phyloP scores from a whole-genome alignment of 2,329 filamentous ascomycete species.

The Penicillium sp. region DNA sequence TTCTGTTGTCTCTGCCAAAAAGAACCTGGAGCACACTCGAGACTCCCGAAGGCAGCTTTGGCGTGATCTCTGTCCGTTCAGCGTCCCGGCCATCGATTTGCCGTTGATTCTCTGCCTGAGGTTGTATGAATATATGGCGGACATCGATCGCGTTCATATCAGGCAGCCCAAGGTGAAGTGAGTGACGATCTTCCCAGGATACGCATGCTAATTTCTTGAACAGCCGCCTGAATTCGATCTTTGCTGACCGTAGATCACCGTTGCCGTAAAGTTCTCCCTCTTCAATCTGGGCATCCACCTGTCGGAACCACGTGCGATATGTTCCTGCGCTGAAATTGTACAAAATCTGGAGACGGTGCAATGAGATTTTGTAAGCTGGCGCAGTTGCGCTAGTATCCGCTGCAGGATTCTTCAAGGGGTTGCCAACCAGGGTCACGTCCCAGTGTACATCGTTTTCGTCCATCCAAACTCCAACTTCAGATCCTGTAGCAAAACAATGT shows the following conservation, averaged over 20 bases:
- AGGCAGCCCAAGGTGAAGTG: neutral
- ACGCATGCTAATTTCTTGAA: constrained; percentile 3
- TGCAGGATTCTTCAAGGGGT: neutral
- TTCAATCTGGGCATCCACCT: neutral
- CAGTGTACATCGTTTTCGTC: constrained; percentile 11
- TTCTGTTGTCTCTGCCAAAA: neutral
- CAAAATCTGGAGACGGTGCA: constrained; percentile 13
- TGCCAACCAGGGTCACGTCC: constrained; percentile 16
- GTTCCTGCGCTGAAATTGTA: neutral
- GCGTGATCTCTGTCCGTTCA: neutral
- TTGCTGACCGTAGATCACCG: constrained; percentile 2
- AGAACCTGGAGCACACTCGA: neutral
- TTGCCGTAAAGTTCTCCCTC: neutral
- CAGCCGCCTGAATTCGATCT: neutral
- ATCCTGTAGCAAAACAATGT: neutral
- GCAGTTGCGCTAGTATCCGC: too few relatives aligned
- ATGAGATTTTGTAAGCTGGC: neutral
- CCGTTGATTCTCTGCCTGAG: neutral
- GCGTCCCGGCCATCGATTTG: neutral
- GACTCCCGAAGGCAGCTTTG: neutral
- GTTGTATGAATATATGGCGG: constrained; percentile 2
- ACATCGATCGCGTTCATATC: neutral
- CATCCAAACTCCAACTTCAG: constrained; percentile 7
- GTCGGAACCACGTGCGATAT: neutral
- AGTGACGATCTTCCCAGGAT: constrained; percentile 7